phyloP scores from a whole-genome alignment of 2,329 filamentous ascomycete species.

The Pezicula radicicola region DNA sequence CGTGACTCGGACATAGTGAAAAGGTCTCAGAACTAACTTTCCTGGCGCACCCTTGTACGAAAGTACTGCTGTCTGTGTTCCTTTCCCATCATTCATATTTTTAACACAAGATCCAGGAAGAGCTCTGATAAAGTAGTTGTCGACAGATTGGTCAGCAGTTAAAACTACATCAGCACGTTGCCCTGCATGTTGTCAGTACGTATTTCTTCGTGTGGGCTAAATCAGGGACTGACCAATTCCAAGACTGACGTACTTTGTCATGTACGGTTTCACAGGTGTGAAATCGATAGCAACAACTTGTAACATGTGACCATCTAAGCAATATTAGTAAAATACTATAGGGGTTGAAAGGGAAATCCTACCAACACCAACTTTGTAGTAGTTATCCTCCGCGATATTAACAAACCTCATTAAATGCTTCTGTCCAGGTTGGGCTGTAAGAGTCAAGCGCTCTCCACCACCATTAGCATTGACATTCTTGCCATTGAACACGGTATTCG shows the following conservation, averaged over 20 bases:
- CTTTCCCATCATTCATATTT: too few relatives aligned
- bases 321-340: conserved; percentile 35
- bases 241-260: conserved; percentile 38
- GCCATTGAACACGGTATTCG: conserved; percentile 12
- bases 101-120: too few relatives aligned
- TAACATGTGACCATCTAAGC: conserved; percentile 51
- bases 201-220: too few relatives aligned
- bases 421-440: conserved; percentile 25
- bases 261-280: conserved; percentile 51
- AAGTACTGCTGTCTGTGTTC: too few relatives aligned
- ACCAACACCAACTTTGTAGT: background rate
- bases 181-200: too few relatives aligned
- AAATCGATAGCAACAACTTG: conserved; percentile 53
- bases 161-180: conserved; percentile 34
- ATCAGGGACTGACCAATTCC: conserved; percentile 31
- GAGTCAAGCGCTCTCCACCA: conserved; percentile 10
- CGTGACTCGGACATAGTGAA: too few relatives aligned
- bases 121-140: background rate
- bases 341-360: too few relatives aligned
- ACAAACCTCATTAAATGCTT: conserved; percentile 36
- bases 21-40: too few relatives aligned
- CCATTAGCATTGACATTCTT: background rate
- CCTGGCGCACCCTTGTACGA: too few relatives aligned
- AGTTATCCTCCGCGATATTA: conserved; percentile 35
- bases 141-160: conserved; percentile 15